Percentiles rank a stretch among this genome's conserved stretches.
Evolutionary conservation across 257 asterid genomes (phyloP).

Genomic region (Salvia rosmarinus): DNA sequence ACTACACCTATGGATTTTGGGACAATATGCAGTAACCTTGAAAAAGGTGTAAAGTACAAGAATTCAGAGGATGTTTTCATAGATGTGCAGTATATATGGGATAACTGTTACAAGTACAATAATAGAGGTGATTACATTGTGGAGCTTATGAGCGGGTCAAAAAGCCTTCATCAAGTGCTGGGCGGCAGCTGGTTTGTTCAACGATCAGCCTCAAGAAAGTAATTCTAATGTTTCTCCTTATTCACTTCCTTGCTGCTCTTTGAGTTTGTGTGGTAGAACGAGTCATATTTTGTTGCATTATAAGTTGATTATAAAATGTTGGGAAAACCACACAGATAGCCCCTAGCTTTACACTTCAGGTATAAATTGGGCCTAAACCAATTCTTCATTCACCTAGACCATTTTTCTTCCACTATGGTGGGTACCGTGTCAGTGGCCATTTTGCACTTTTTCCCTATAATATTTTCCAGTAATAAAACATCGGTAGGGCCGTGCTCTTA

Average conservation of each 20-base stretch:
- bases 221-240: slow-evolving; percentile 41
- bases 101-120: slow-evolving; percentile 91
- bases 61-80: slow-evolving; percentile 80
- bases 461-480: too few species aligned
- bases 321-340: neutral
- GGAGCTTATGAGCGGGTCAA: slow-evolving; percentile 97
- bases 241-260: slow-evolving; percentile 32
- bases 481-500: too few species aligned
- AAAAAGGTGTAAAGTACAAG: slow-evolving; percentile 80
- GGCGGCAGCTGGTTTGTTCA: slow-evolving; percentile 76
- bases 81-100: slow-evolving; percentile 90
- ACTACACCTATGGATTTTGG: slow-evolving; percentile 99
- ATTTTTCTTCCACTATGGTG: neutral
- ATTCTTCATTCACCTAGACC: neutral
- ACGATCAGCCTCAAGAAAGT: slow-evolving; percentile 69
- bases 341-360: neutral
- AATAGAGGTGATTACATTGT: slow-evolving; percentile 83
- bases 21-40: slow-evolving; percentile 91
- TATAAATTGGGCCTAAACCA: neutral
- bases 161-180: slow-evolving; percentile 76
- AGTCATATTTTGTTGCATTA: slow-evolving; percentile 14
- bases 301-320: neutral
- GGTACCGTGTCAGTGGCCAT: too few species aligned
- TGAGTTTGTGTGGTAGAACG: slow-evolving; percentile 14
- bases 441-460: too few species aligned